phyloP scores from a whole-genome alignment of 1,284 basidiomycete species.

The Ganoderma boninense region DNA sequence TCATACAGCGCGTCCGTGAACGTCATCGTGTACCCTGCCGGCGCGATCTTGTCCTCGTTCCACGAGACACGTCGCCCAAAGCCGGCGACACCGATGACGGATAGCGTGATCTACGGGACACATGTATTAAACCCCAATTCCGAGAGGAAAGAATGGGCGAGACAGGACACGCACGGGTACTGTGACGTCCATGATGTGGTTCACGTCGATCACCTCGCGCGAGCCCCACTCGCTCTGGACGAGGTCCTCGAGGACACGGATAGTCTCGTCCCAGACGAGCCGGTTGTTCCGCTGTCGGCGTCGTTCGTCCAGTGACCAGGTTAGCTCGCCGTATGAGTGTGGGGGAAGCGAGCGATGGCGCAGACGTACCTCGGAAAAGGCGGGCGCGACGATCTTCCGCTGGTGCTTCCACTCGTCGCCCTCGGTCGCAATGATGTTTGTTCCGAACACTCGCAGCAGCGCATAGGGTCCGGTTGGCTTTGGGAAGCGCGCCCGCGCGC shows the following conservation, averaged over 20 bases:
- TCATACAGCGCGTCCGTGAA: conserved; percentile 63
- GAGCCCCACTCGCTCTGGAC: conserved; percentile 48
- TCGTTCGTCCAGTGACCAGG: neutral
- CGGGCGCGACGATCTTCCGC: conserved; percentile 54
- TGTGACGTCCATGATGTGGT: conserved; percentile 50
- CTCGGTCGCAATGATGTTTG: conserved; percentile 66
- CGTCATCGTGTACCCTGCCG: conserved; percentile 57
- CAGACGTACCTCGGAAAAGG: conserved; percentile 50
- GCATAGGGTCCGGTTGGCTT: conserved; percentile 46
- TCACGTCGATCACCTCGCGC: conserved; percentile 40
- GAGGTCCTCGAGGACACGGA: conserved; percentile 49
- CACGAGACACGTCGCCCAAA: conserved; percentile 63
- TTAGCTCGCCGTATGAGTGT: neutral
- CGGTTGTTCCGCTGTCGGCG: conserved; percentile 52
- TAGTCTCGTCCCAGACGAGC: conserved; percentile 65
- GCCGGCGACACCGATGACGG: conserved; percentile 65
- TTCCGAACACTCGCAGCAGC: conserved; percentile 50
- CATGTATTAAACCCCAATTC: neutral
- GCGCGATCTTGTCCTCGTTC: conserved; percentile 52
- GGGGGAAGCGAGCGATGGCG: too few species aligned
- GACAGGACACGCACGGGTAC: conserved; percentile 50
- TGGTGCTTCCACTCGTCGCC: conserved; percentile 70
- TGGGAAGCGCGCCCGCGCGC: conserved; percentile 41
- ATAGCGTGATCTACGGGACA: conserved; percentile 56
- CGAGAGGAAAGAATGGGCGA: neutral